Conservation (phyloP, 768 basidiomycete species). For the Multifurca ochricompacta region DNA sequence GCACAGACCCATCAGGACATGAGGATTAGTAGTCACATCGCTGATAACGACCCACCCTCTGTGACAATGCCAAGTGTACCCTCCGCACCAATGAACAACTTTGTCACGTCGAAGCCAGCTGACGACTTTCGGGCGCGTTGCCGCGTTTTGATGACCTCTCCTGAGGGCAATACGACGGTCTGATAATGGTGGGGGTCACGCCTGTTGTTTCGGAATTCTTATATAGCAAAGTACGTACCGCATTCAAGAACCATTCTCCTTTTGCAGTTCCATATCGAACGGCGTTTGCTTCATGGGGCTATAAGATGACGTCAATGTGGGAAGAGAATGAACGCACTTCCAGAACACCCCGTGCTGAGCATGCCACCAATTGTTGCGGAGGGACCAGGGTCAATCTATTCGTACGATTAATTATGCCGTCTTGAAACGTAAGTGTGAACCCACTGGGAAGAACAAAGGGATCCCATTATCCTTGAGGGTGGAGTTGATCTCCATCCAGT, state of each 20-base stretch:
- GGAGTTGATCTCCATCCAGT: conserved; percentile 74
- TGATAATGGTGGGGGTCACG: conserved; percentile 27
- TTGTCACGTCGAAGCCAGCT: conserved; percentile 80
- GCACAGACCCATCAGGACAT: too few relatives aligned
- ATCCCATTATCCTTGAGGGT: conserved; percentile 60
- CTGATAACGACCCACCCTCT: too few relatives aligned
- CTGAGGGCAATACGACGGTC: conserved; percentile 86
- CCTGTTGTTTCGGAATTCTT: too few relatives aligned
- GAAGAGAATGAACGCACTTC: conserved; percentile 53
- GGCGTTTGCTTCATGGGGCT: conserved; percentile 40
- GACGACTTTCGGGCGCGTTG: conserved; percentile 73
- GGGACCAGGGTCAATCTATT: background rate
- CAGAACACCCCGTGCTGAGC: conserved; percentile 81
- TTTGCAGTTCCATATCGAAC: conserved; percentile 86
- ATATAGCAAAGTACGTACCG: conserved; percentile 41
- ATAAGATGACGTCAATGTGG: too few relatives aligned
- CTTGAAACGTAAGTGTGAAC: conserved; percentile 16
- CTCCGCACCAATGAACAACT: conserved; percentile 79
- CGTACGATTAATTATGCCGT: background rate
- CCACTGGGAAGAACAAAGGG: conserved; percentile 80
- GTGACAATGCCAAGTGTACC: conserved; percentile 84
- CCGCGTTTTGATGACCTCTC: conserved; percentile 87
- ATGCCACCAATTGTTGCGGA: conserved; percentile 77
- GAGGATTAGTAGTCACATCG: too few relatives aligned
- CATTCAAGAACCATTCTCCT: conserved; percentile 86